Percentiles rank a stretch among this genome's conserved stretches.
Conservation (phyloP, 225 moss, liverwort and hornwort genomes). For the Asterella californica region DNA sequence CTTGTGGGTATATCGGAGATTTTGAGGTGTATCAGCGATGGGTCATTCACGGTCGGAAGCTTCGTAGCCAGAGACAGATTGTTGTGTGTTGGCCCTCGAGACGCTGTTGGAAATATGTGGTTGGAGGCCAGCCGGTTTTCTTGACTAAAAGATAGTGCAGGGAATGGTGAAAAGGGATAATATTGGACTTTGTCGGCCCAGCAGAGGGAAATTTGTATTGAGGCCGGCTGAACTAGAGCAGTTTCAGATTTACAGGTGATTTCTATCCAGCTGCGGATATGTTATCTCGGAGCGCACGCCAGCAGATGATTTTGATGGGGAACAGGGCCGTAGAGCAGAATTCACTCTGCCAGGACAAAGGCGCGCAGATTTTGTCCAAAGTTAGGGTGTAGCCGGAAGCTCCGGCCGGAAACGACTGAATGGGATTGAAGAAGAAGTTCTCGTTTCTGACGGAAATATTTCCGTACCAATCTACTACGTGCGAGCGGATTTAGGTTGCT, state of each 20-base stretch:
- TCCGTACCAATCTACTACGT: background rate
- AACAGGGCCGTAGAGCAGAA: background rate
- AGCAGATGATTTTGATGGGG: background rate
- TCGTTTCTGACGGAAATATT: background rate
- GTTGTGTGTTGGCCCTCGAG: background rate
- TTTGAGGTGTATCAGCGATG: background rate
- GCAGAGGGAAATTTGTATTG: background rate
- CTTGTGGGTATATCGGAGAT: background rate
- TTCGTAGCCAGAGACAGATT: background rate
- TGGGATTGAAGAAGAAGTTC: slow-evolving; percentile 2
- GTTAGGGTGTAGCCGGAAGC: background rate
- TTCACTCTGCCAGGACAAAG: background rate
- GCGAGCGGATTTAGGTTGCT: background rate
- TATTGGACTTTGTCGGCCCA: background rate
- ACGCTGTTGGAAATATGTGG: background rate
- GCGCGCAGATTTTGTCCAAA: background rate
- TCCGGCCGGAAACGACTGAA: background rate
- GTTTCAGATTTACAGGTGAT: background rate
- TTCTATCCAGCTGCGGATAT: background rate
- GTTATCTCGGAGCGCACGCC: background rate
- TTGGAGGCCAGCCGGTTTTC: background rate
- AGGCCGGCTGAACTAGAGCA: background rate
- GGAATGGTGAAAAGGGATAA: background rate
- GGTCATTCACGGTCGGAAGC: background rate
- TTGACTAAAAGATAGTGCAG: background rate